Evolutionary conservation across 2,329 filamentous ascomycete genomes (phyloP), one percentile per base, ranked within the genome.

Genomic region (Venturiaceae sp.): DNA sequence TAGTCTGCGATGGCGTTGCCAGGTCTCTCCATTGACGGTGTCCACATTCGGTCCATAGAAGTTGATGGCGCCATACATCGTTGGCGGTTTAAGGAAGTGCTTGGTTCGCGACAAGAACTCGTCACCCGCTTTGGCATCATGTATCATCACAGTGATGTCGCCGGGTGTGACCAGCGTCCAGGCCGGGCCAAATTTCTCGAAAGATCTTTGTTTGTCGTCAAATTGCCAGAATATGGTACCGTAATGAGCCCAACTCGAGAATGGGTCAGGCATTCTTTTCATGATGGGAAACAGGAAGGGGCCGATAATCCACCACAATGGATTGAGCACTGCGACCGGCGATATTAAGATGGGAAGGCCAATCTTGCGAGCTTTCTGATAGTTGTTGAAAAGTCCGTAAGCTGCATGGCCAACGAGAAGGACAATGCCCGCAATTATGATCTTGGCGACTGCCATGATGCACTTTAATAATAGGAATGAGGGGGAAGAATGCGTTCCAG

Each of bases 1-100:
- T 23, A 52, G 21, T 47, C 55, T 39, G 30, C 55, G 55, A 28
- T 58, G 55, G 14, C 55, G 55, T 14, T 47, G 30, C 41, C 55
- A 58, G n/a, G 41, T 44, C 13, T 47, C 39, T 21, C 55, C 55
- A 21, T 47, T 50, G 37, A 58, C 39, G 3, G 41, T 58, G 55
- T 50, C 32, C 8, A 58, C 39, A 30, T 58, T 58, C 14, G 41
- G 55, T 14, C 55, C 55, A 23, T 47, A 58, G 16, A 33, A 50
- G 9, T 37, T 44, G n/a, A 58, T 58, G 8, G 8, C 26, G 28
- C 21, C 37, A 19, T 52, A 47, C 13, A 52, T 58, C 19, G 34
- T 41, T 3, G 28, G 39, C 11, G 44, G 41, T 34, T 47, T 52
- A 30, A 50, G 37, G 16, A 58, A 58, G 14, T 37, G 36, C 30